Evolutionary conservation across 164 flowering plant species (phyloP).

Genomic region (Aristolochia contorta): DNA sequence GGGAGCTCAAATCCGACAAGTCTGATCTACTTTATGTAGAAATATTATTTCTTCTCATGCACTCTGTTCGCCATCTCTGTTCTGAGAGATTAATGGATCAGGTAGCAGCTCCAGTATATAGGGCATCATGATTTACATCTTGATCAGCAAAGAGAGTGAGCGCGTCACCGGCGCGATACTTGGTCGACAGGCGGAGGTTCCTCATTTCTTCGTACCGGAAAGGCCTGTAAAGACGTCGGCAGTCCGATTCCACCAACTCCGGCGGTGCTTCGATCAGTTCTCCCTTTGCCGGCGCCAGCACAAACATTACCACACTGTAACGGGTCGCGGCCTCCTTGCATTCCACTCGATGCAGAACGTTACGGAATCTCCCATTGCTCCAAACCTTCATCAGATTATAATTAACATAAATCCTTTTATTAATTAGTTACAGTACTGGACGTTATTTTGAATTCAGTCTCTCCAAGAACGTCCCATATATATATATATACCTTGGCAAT

Average conservation of each 20-base stretch:
- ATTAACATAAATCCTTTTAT: too few relatives aligned
- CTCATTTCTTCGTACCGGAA: constrained; percentile 41
- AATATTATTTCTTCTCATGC: too few relatives aligned
- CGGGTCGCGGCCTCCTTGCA: constrained; percentile 50
- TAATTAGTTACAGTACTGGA: too few relatives aligned
- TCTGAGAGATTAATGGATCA: too few relatives aligned
- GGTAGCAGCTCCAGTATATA: too few relatives aligned
- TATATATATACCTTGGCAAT: constrained; percentile 51
- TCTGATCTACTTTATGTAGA: too few relatives aligned
- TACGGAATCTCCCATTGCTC: constrained; percentile 67
- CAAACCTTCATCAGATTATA: too few relatives aligned
- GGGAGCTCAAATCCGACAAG: too few relatives aligned
- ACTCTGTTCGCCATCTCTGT: too few relatives aligned
- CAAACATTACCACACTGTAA: constrained; percentile 50
- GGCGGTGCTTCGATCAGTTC: constrained; percentile 35
- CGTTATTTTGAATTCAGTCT: too few relatives aligned
- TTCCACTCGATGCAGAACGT: constrained; percentile 56
- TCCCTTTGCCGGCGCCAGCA: constrained; percentile 48
- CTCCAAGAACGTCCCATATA: too few relatives aligned
- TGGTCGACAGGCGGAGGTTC: constrained; percentile 29
- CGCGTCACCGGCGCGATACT: constrained; percentile 53
- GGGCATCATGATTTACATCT: too few relatives aligned
- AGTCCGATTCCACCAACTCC: constrained; percentile 32
- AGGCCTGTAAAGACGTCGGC: constrained; percentile 50
- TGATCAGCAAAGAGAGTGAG: constrained; percentile 29